phyloP scores from a whole-genome alignment of 2,329 filamentous ascomycete species.

The Anisogramma anomala region DNA sequence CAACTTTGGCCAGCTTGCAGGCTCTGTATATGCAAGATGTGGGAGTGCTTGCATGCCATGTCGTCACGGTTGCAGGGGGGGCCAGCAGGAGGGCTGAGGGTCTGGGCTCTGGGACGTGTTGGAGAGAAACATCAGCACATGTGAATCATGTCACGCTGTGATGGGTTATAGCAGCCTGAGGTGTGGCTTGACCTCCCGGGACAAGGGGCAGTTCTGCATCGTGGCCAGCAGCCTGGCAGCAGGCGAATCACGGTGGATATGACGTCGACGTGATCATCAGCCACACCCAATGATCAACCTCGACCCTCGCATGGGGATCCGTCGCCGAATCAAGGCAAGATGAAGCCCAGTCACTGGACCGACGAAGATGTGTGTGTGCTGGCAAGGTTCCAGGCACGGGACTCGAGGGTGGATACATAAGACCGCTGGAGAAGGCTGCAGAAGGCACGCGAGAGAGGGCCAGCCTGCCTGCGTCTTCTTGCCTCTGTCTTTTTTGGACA shows the following conservation, averaged over 20 bases:
- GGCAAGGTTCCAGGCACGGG: neutral
- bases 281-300: constrained; percentile 1
- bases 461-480: neutral
- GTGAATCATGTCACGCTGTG: neutral
- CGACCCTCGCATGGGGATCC: too few species aligned
- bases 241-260: constrained; percentile 1
- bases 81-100: neutral
- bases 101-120: neutral
- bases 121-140: neutral
- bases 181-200: constrained; percentile 5
- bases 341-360: too few species aligned
- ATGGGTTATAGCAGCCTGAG: neutral
- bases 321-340: too few species aligned
- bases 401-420: neutral
- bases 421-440: neutral
- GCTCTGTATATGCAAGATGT: constrained; percentile 1
- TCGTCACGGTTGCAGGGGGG: neutral
- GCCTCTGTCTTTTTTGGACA: neutral
- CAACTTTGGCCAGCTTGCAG: too few species aligned
- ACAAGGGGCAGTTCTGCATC: neutral
- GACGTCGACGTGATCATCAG: constrained; percentile 6
- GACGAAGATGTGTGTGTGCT: too few species aligned
- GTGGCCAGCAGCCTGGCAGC: too few species aligned
- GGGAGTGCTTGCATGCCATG: constrained; percentile 13
- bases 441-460: neutral